Evolutionary conservation across 176 grass and related monocot species (phyloP), one percentile per base, ranked within the genome.

Genomic region (Oryza australiensis): DNA sequence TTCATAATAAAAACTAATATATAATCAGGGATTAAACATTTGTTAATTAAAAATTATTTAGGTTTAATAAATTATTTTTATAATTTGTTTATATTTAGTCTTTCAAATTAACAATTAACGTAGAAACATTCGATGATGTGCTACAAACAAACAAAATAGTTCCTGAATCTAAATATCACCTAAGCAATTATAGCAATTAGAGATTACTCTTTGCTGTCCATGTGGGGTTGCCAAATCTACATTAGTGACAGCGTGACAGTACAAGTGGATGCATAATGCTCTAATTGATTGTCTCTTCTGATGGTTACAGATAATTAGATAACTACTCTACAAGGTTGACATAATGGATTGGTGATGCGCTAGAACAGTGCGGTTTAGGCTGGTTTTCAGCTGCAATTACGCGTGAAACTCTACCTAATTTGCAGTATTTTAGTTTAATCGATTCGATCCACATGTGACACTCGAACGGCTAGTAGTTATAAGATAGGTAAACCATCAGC

Each of bases 281-380:
- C 55, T 2, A 8, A 45, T 38, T 38, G 37, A 55, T 55, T 22
- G 49, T 0, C 49, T 2, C 49, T 55, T 55, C 51, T 55, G 51
- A 55, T 55, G 18, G 51, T 55, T n/a, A 55, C 51, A n/a, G 51
- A 55, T 55, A 55, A 55, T 55, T n/a, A n/a, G 51, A 55, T 22
- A 55, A 22, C 18, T 8, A n/a, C 18, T 20, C 60, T 66, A 24
- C 42, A 62, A 14, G 53, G 68, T 45, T 77, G 82, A 84, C 74
- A 84, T 7, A 76, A 70, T 70, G 64, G 49, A 45, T 42, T 5
- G 24, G 64, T 32, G 15, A 55, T 55, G 20, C 22, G 16, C 51
- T 49, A n/a, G 7, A 55, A 55, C 51, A 55, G 12, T 55, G 51
- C 20, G 20, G 51, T 9, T 13, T 26, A 33, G 13, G 35, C 18